These are phyloP conservation scores for Microcera coccophila DNA, from an alignment of 2,329 filamentous ascomycete genomes.

Conservation along the genomic window DNA sequence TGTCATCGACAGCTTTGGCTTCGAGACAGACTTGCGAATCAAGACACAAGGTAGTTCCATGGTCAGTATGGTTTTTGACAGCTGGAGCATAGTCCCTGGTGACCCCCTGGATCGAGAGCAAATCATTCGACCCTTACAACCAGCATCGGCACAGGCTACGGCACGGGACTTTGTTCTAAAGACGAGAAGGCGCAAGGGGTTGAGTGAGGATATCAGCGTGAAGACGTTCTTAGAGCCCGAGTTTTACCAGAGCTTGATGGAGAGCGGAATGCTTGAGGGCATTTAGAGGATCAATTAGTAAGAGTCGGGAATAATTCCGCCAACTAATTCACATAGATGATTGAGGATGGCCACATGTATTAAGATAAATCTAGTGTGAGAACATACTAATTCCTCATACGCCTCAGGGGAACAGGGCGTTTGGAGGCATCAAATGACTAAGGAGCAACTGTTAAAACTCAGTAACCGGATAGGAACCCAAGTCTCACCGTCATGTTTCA, in stretches of 20 bases:
- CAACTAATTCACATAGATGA: too few species aligned
- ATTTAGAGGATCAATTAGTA: conserved; percentile 23
- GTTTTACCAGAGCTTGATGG: conserved; percentile 81
- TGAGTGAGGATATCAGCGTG: conserved; percentile 93
- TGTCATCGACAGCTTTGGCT: conserved; percentile 95
- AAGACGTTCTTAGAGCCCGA: conserved; percentile 96
- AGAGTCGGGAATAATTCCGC: too few species aligned
- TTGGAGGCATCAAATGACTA: not conserved
- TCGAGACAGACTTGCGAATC: conserved; percentile 94
- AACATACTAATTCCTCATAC: conserved; percentile 1
- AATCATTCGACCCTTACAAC: conserved; percentile 77
- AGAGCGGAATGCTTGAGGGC: conserved; percentile 78
- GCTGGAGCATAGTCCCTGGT: conserved; percentile 92
- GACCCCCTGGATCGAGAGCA: conserved; percentile 89
- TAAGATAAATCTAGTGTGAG: conserved; percentile 16
- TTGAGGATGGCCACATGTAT: conserved; percentile 14
- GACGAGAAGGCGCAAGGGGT: conserved; percentile 85
- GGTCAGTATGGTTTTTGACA: conserved; percentile 88
- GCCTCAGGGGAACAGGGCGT: not conserved
- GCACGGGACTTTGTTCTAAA: conserved; percentile 96
- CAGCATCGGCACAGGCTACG: conserved; percentile 81
- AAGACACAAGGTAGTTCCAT: conserved; percentile 92
- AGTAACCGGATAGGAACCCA: not conserved
- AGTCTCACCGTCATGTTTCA: too few species aligned
- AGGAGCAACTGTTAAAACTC: not conserved